Evolutionary conservation across 2,329 filamentous ascomycete genomes (phyloP).

Genomic region (Xylariaceae sp.): DNA sequence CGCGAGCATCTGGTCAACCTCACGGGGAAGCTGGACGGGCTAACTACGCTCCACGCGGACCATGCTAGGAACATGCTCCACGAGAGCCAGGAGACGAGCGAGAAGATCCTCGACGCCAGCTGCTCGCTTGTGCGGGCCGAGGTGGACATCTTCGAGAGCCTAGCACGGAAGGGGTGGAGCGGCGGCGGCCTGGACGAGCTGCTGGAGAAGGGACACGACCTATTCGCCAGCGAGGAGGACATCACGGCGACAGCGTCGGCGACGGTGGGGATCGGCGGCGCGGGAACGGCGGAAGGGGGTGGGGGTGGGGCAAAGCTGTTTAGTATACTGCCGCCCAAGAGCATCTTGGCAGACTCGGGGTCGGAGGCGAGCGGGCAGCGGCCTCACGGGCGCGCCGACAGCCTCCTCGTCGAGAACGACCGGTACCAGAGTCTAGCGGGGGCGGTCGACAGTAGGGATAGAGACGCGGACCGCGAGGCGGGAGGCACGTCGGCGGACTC

Average conservation of each 20-base stretch:
- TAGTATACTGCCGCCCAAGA: constrained; percentile 65
- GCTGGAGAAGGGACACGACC: constrained; percentile 64
- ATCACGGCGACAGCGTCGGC: constrained; percentile 23
- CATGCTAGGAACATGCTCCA: constrained; percentile 62
- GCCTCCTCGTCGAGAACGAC: constrained; percentile 54
- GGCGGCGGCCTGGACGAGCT: constrained; percentile 69
- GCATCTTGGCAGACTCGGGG: constrained; percentile 59
- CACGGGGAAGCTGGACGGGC: constrained; percentile 63
- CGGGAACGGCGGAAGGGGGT: constrained; percentile 33
- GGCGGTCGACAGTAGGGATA: constrained; percentile 41
- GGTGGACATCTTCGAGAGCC: constrained; percentile 69
- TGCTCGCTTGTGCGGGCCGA: constrained; percentile 69
- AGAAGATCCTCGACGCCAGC: constrained; percentile 63
- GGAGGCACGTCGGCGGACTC: constrained; percentile 43
- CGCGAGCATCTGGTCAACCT: constrained; percentile 65
- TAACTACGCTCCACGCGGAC: constrained; percentile 62
- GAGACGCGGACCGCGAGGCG: constrained; percentile 26
- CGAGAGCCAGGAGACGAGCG: constrained; percentile 67
- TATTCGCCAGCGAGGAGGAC: constrained; percentile 54
- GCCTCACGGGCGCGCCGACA: constrained; percentile 53
- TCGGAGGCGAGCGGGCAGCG: constrained; percentile 35
- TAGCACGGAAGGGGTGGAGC: constrained; percentile 69
- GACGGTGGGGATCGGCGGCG: constrained; percentile 34
- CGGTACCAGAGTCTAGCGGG: constrained; percentile 61
- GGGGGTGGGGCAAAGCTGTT: constrained; percentile 56